phyloP scores from a whole-genome alignment of 2,329 filamentous ascomycete species.

The Arthrobotrys megalospora region DNA sequence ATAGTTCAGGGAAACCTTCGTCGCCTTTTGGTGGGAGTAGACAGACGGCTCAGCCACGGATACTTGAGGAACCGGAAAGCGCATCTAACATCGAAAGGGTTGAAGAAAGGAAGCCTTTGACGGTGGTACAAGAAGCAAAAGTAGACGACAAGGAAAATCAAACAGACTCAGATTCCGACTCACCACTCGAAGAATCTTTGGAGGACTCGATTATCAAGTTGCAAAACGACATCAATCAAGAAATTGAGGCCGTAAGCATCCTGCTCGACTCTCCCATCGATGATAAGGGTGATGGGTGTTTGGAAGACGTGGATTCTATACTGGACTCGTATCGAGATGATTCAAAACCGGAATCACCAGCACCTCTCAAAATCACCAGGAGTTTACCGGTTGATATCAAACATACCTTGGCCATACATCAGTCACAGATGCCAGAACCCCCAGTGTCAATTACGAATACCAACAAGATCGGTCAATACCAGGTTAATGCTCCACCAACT shows the following conservation, averaged over 20 bases:
- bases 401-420: conserved; percentile 40
- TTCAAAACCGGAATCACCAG: conserved; percentile 38
- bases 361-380: conserved; percentile 55
- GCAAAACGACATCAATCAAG: conserved; percentile 53
- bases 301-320: conserved; percentile 13
- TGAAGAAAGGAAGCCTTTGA: conserved; percentile 30
- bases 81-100: conserved; percentile 24
- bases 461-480: conserved; percentile 52
- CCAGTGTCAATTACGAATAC: conserved; percentile 46
- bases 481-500: conserved; percentile 52
- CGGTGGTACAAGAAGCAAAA: conserved; percentile 16
- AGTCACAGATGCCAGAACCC: conserved; percentile 41
- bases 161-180: conserved; percentile 6
- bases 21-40: conserved; percentile 45
- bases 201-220: conserved; percentile 54
- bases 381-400: conserved; percentile 55
- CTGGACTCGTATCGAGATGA: conserved; percentile 30
- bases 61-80: conserved; percentile 28
- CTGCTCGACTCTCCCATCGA: conserved; percentile 50
- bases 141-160: conserved; percentile 50
- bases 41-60: conserved; percentile 24
- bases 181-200: conserved; percentile 28
- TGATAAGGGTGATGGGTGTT: conserved; percentile 21
- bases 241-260: conserved; percentile 57
- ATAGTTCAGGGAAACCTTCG: conserved; percentile 23